A percentile compares a stretch with the other conserved stretches of the same genome.
phyloP scores from a whole-genome alignment of 2,329 filamentous ascomycete genomes.

The Penicillium sp. region DNA sequence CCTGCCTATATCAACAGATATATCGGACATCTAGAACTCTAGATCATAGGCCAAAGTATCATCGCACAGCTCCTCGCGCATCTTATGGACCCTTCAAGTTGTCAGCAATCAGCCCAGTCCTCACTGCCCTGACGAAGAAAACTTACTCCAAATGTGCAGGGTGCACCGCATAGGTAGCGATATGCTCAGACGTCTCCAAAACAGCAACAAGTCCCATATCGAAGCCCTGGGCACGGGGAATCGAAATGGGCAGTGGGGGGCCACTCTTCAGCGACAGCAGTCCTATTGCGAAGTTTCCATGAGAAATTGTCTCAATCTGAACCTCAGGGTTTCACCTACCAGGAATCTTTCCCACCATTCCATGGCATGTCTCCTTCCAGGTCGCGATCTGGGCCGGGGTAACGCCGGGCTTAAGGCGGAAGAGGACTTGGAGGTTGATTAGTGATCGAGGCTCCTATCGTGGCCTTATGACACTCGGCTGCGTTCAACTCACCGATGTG shows the following conservation, averaged over 20 bases:
- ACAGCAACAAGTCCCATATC: conserved; percentile 48
- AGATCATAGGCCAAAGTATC: conserved; percentile 45
- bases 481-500: conserved; percentile 35
- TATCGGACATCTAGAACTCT: conserved; percentile 30
- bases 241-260: conserved; percentile 40
- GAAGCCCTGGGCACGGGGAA: conserved; percentile 45
- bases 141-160: conserved; percentile 48
- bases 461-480: not conserved
- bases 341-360: conserved; percentile 45
- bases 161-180: conserved; percentile 45
- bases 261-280: conserved; percentile 38
- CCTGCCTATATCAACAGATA: not conserved
- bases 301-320: not conserved
- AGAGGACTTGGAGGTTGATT: conserved; percentile 35
- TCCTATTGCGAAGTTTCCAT: conserved; percentile 14
- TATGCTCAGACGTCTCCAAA: conserved; percentile 44
- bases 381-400: conserved; percentile 32
- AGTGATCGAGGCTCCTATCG: not conserved
- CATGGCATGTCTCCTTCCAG: conserved; percentile 32
- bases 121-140: not conserved
- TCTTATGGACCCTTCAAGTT: conserved; percentile 36
- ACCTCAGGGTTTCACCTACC: conserved; percentile 20
- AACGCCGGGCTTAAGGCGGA: conserved; percentile 43
- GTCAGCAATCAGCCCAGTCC: conserved; percentile 2
- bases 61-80: conserved; percentile 43